Evolutionary conservation across 1,139 yeast genomes (phyloP), one percentile per base, ranked within the genome.

Genomic region (Pichia sp.): DNA sequence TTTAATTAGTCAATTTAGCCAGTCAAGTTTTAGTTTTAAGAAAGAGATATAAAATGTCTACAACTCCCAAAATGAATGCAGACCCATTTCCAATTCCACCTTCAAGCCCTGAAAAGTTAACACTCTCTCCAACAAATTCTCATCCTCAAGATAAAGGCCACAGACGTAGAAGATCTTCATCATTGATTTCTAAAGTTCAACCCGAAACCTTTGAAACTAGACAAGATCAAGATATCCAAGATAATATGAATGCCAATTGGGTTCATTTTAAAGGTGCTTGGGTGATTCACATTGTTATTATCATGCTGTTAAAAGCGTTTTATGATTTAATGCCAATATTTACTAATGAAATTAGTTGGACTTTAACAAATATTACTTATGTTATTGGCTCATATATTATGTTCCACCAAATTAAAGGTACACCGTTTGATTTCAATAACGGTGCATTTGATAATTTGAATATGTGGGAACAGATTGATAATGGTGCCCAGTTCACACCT

Each of bases 391-490:
- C 95, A 3, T 90, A 89, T 64, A 80, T 92, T 56, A 92, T 92
- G 97, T 92, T 92, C 66, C 98, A 92, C 67, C 85, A 87, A 65
- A 88, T 92, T 45, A 92, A 90, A 62, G 98, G 98, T 32, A 88
- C 95, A 3, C 98, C 98, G 1, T 92, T 92, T 66, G 98, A 92
- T 59, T 89, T 90, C 70, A 92, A 90, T 64, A 84, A 88, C 37
- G 98, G 98, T 40, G 97, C 97, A 0, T 92, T 85, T 67, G 98
- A 92, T 65, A 84, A 88, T 62, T 75, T 92, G 59, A 92, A 97
- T 27, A 87, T 92, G 97, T 92, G 98, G 98, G 98, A 92, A 68
- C 98, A 92, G 68, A 84, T 92, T 56, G 97, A 92, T 67, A 84
- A 90, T 60, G 98, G 97, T 53, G 97, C 89, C 63, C 95, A 89